Conservation (phyloP, 345 rosid species). For the Acer negundo region DNA sequence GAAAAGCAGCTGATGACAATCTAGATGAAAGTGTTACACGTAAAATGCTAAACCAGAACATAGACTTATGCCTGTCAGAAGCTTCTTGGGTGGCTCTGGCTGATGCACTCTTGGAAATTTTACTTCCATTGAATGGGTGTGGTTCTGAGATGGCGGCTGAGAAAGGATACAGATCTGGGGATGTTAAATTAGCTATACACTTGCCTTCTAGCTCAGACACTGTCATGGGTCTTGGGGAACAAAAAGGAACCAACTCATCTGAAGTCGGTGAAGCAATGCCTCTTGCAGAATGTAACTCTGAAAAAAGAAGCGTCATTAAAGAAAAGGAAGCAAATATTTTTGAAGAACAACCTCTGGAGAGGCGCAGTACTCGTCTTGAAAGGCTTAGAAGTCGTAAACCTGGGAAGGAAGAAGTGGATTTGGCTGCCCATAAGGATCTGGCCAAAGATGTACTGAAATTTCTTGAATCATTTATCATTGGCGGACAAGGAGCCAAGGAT, state of each 20-base stretch:
- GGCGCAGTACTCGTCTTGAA: conserved; percentile 96
- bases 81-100: conserved; percentile 72
- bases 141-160: conserved; percentile 33
- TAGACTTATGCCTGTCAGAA: conserved; percentile 61
- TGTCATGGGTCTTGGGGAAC: conserved; percentile 41
- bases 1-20: conserved; percentile 64
- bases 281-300: conserved; percentile 47
- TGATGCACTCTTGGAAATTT: conserved; percentile 67
- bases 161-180: conserved; percentile 58
- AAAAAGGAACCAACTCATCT: conserved; percentile 36
- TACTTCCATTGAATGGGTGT: conserved; percentile 51
- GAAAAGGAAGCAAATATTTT: conserved; percentile 52
- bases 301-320: conserved; percentile 45
- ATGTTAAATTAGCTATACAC: conserved; percentile 58
- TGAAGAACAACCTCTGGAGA: conserved; percentile 91
- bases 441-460: conserved; percentile 65
- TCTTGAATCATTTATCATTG: conserved; percentile 68
- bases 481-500: conserved; percentile 34
- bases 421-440: conserved; percentile 56
- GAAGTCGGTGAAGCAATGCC: conserved; percentile 40
- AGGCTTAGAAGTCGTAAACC: conserved; percentile 96
- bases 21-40: conserved; percentile 44
- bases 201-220: conserved; percentile 48
- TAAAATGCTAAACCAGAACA: conserved; percentile 58
- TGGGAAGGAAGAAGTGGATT: conserved; percentile 80